Evolutionary conservation across 208 protist genomes (phyloP), one percentile per base, ranked within the genome.

Genomic region (Trypanosoma lewisi): DNA sequence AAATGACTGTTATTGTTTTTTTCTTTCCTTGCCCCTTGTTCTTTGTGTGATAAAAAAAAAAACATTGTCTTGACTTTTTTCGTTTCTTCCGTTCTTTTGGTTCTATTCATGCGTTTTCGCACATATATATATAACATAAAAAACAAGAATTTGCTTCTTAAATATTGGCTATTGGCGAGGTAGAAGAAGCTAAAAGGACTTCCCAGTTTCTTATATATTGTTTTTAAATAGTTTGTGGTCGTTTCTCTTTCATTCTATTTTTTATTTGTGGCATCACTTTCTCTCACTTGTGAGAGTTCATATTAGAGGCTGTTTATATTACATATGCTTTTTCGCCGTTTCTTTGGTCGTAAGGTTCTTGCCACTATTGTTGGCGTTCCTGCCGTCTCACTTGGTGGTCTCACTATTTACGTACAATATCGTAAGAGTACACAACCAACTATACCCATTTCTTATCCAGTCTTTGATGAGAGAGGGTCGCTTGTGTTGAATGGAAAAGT

Each of bases 361-460:
- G 19, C 47, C 25, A 54, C 69, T 14, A 30, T 75, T 37, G 41
- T 91, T 12, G 75, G 77, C 7, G 49, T 88, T 6, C 89, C 89
- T 21, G 59, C 68, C 28, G 49, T 73, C 0, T 75, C 80, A 17
- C 50, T 80, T 33, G 82, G 78, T 16, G 82, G 86, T 14, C 61
- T 92, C 5, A 12, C 44, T 7, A 61, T 67, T 28, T 96, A 96
- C 63, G 78, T 92, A 4, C 49, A 80, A 31, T 93, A 89, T 63
- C 82, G 89, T 8, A 51, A 82, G 45, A 56, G 57, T 49, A 96
- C 73, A 23, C 63, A 70, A 2, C 80, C 82, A 0, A 48, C 65
- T 23, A 62, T 72, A 12, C 82, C 77, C 49, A 62, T 89, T 14
- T 86, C 91, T 19, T 73, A 75, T 52, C 84, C 89, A 2, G 49